Conservation (phyloP, 169 alveolate species). For the Amoebophrya sp. region DNA sequence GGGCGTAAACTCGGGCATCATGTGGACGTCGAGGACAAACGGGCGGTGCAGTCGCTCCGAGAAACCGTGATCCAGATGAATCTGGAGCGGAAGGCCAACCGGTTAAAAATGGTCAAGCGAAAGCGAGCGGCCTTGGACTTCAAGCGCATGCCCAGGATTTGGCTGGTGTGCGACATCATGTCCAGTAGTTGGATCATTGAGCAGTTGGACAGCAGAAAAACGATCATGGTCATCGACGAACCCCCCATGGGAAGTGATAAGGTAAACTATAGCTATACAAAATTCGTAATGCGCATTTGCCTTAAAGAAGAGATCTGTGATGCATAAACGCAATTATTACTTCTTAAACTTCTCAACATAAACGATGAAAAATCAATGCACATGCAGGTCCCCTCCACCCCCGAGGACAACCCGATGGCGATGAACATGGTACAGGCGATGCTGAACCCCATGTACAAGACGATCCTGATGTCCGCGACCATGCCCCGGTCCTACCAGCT, state of each 20-base stretch:
- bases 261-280: too few species aligned
- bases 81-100: slow-evolving; percentile 44
- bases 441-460: slow-evolving; percentile 49
- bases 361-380: too few species aligned
- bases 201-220: slow-evolving; percentile 37
- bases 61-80: slow-evolving; percentile 39
- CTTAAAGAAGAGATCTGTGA: too few species aligned
- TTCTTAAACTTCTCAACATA: too few species aligned
- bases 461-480: slow-evolving; percentile 45
- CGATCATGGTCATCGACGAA: slow-evolving; percentile 45
- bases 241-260: slow-evolving; percentile 49
- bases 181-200: slow-evolving; percentile 39
- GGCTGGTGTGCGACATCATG: slow-evolving; percentile 42
- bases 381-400: too few species aligned
- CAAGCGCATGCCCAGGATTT: slow-evolving; percentile 33
- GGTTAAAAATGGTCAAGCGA: slow-evolving; percentile 39
- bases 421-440: slow-evolving; percentile 41
- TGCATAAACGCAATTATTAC: too few species aligned
- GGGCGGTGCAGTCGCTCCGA: neutral
- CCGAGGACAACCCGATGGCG: slow-evolving; percentile 43
- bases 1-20: slow-evolving; percentile 44
- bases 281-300: too few species aligned
- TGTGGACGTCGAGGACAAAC: slow-evolving; percentile 35
- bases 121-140: slow-evolving; percentile 31
- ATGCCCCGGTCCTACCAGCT: slow-evolving; percentile 31